Base-by-base conservation (phyloP, 805 yeast genomes). In the Clavispora phyllophila region DNA sequence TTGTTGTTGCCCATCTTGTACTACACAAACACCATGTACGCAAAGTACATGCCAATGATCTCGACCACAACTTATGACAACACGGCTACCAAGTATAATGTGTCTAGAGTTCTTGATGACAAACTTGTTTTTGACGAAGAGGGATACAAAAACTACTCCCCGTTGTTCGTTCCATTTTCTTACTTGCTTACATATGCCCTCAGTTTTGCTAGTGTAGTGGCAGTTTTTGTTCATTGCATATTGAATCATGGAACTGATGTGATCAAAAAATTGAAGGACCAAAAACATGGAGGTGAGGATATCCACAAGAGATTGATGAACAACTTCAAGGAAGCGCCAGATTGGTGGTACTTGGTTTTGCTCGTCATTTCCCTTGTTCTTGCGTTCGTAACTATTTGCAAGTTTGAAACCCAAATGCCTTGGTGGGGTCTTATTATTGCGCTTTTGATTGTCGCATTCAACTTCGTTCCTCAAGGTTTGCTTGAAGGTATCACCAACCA, bases 41-140 rank as follows among this genome's bases (percentile, higher is more conserved):
- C 58, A 24, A 51, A 54, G 45, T 55, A 47, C 37, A 46, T 55
- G 51, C 60, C 60, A 5, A 49, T 55, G 47, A 48, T 51, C 14
- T 46, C 52, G 10, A 43, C 58, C 10, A 42, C 55, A 3, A 51
- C 60, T 0, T 55, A 41, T 33, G 60, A 55, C 42, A 54, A 52
- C 26, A 47, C 36, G 18, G 54, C 51, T 10, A 37, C 45, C 17
- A 41, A 44, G 20, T 55, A 47, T 44, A 53, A 55, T 32, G 56
- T 54, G 18, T 32, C 53, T 14, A 47, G 38, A 27, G 56, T 55
- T 19, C 39, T 55, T 31, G 42, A 47, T 40, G 17, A 25, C 12
- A 44, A 49, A 5, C 42, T 48, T 39, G 46, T 43, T 5, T 40
- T 55, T 29, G 46, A 53, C 41, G 49, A 49, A 29, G 46, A 42